Percentiles rank a stretch among this genome's conserved stretches.
Evolutionary conservation across 768 basidiomycete genomes (phyloP).

Genomic region (Rhodotorula graminis): DNA sequence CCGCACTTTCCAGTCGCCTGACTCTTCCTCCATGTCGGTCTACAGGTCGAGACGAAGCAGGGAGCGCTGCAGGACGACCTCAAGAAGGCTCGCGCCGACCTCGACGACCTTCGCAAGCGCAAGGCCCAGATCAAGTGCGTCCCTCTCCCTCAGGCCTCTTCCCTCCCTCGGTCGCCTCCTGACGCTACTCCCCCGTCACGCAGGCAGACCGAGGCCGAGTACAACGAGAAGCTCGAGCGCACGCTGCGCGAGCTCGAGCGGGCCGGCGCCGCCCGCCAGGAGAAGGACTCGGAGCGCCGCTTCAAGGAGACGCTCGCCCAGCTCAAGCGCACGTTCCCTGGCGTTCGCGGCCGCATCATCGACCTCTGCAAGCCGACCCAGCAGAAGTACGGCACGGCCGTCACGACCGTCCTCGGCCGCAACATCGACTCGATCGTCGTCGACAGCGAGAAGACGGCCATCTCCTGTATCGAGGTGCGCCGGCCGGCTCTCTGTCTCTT

Average conservation of each 20-base stretch:
- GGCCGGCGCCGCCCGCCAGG: slow-evolving; percentile 80
- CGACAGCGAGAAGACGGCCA: slow-evolving; percentile 92
- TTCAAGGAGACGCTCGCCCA: slow-evolving; percentile 79
- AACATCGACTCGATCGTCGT: slow-evolving; percentile 95
- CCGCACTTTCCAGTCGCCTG: too few relatives aligned
- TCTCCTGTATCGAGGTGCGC: slow-evolving; percentile 88
- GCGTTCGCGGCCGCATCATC: slow-evolving; percentile 84
- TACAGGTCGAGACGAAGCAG: slow-evolving; percentile 56
- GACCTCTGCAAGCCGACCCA: slow-evolving; percentile 93
- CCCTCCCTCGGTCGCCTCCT: not conserved
- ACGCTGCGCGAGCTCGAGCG: slow-evolving; percentile 78
- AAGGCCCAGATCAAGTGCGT: slow-evolving; percentile 29
- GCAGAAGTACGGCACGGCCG: slow-evolving; percentile 84
- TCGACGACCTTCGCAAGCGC: slow-evolving; percentile 58
- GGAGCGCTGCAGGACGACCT: slow-evolving; percentile 59
- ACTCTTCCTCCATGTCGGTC: too few relatives aligned
- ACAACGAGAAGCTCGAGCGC: slow-evolving; percentile 82
- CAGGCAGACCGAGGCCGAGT: slow-evolving; percentile 83
- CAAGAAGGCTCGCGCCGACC: slow-evolving; percentile 63
- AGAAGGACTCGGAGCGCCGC: slow-evolving; percentile 74
- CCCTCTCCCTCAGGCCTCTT: too few relatives aligned
- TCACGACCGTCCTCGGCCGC: slow-evolving; percentile 84
- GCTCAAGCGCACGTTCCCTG: slow-evolving; percentile 84
- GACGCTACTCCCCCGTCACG: not conserved
- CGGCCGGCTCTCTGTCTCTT: not conserved